phyloP scores from a whole-genome alignment of 176 grass and related monocot genomes.

The Carex scoparia region DNA sequence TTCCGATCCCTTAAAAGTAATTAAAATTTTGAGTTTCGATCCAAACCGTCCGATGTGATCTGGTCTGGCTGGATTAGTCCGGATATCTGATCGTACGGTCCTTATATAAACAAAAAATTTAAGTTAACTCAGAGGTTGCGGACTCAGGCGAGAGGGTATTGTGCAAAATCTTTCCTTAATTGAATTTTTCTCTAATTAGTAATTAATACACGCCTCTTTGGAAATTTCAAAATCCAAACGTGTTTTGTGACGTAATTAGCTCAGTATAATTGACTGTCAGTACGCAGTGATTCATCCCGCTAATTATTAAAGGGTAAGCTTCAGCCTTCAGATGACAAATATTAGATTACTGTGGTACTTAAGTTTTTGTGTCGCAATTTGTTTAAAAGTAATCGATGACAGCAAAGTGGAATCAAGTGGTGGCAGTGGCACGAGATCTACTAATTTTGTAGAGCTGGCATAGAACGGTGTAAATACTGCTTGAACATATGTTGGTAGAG shows the following conservation, averaged over 20 bases:
- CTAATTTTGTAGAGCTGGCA: conserved; percentile 17
- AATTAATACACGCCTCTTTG: neutral
- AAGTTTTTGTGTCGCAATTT: neutral
- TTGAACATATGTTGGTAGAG: conserved; percentile 3
- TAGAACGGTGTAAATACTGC: neutral
- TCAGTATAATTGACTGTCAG: neutral
- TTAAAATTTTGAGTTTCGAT: too few relatives aligned
- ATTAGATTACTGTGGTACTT: neutral
- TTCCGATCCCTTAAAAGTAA: too few relatives aligned
- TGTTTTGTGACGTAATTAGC: neutral
- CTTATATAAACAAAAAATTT: too few relatives aligned
- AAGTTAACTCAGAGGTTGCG: too few relatives aligned
- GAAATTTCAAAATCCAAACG: neutral
- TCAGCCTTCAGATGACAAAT: neutral
- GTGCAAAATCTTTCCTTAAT: neutral
- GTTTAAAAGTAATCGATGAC: conserved; percentile 6
- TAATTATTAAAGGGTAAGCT: neutral
- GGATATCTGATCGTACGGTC: too few relatives aligned
- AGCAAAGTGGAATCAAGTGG: neutral
- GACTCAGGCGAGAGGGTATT: neutral
- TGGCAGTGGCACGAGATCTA: neutral
- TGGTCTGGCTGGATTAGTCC: too few relatives aligned
- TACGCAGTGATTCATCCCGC: neutral
- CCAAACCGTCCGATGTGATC: too few relatives aligned
- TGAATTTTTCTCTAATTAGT: neutral